These are phyloP conservation scores for Lantana camara DNA, from an alignment of 257 asterid species.

Conservation along the genomic window DNA sequence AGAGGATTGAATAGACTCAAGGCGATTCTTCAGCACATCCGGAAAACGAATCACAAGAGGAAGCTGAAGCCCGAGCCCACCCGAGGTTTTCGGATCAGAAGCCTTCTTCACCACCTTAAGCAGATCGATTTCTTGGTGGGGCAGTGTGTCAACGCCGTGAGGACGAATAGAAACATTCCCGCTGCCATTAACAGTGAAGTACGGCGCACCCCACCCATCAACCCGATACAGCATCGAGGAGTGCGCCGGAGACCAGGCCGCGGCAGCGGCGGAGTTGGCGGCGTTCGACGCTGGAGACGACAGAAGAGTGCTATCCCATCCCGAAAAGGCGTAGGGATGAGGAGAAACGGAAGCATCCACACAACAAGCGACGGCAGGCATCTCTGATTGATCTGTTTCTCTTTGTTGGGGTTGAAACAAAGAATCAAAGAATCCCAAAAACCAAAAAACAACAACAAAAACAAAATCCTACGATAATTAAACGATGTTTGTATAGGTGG, in stretches of 20 bases:
- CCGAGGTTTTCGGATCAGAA: constrained; percentile 42
- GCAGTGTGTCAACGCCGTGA: constrained; percentile 40
- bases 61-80: constrained; percentile 55
- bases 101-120: constrained; percentile 57
- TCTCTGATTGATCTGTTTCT: constrained; percentile 27
- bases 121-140: constrained; percentile 65
- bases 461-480: not conserved
- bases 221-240: constrained; percentile 46
- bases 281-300: constrained; percentile 33
- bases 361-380: constrained; percentile 64
- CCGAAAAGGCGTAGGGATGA: constrained; percentile 38
- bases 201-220: constrained; percentile 65
- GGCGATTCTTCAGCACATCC: constrained; percentile 50
- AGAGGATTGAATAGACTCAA: constrained; percentile 50
- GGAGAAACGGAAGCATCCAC: constrained; percentile 49
- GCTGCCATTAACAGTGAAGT: constrained; percentile 48
- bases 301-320: constrained; percentile 49
- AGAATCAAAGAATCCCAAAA: constrained; percentile 42
- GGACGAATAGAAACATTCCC: constrained; percentile 54
- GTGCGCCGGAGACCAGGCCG: constrained; percentile 50
- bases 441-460: not conserved
- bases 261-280: constrained; percentile 25
- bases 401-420: not conserved
- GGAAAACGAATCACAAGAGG: constrained; percentile 61
- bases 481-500: constrained; percentile 48